A percentile compares a stretch with the other conserved stretches of the same genome.
Conservation (phyloP, 2,329 filamentous ascomycete species). For the Stachybotrys chartarum region DNA sequence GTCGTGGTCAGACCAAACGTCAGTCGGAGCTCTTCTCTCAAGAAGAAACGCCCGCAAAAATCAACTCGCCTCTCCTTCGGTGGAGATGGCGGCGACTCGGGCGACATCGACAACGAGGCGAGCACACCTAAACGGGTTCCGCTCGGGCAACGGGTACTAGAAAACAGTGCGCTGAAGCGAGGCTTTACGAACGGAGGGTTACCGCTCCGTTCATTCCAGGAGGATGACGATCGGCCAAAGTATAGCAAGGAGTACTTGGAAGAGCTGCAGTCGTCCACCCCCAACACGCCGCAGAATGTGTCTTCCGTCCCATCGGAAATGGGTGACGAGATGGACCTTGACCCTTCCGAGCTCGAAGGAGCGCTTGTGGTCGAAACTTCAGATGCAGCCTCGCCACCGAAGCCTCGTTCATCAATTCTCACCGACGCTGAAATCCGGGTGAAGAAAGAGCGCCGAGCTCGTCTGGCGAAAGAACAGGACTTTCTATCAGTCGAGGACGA, state of each 20-base stretch:
- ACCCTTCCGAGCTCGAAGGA: slow-evolving; percentile 54
- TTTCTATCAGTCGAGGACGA: slow-evolving; percentile 59
- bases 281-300: slow-evolving; percentile 67
- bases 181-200: slow-evolving; percentile 39
- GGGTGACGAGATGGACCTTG: slow-evolving; percentile 46
- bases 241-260: slow-evolving; percentile 85
- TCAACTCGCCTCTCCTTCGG: slow-evolving; percentile 71
- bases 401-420: slow-evolving; percentile 50
- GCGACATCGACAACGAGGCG: slow-evolving; percentile 43
- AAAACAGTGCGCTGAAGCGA: slow-evolving; percentile 58
- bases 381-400: slow-evolving; percentile 19
- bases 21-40: slow-evolving; percentile 39
- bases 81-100: slow-evolving; percentile 42
- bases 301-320: slow-evolving; percentile 35
- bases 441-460: slow-evolving; percentile 83
- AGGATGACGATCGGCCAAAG: slow-evolving; percentile 62
- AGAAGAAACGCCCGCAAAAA: slow-evolving; percentile 56
- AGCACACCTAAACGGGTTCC: slow-evolving; percentile 60
- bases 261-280: slow-evolving; percentile 79
- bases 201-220: slow-evolving; percentile 48
- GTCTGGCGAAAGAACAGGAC: slow-evolving; percentile 63
- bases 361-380: slow-evolving; percentile 54
- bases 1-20: slow-evolving; percentile 42
- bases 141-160: slow-evolving; percentile 56
- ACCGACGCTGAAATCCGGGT: slow-evolving; percentile 81